Percentiles rank a stretch among this genome's conserved stretches.
These are phyloP conservation scores for Pholiota adiposa DNA, from an alignment of 1,284 basidiomycete genomes.

Conservation along the genomic window DNA sequence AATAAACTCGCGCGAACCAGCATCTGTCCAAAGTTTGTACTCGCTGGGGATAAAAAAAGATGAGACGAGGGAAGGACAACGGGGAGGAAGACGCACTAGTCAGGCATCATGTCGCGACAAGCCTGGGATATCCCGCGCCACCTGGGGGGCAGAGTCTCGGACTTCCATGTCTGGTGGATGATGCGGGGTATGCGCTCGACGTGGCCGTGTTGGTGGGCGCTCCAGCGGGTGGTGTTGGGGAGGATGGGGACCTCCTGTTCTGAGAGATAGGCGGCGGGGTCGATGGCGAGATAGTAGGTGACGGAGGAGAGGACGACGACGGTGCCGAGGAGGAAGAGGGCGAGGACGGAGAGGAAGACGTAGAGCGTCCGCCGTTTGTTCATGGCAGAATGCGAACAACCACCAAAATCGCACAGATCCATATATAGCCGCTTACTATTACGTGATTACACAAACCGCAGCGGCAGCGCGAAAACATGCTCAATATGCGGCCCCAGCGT, in stretches of 20 bases:
- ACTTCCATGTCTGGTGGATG: constrained; percentile 99
- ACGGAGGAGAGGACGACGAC: constrained; percentile 91
- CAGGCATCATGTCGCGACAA: constrained; percentile 89
- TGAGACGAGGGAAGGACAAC: constrained; percentile 21
- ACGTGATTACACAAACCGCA: constrained; percentile 34
- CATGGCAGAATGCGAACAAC: constrained; percentile 44
- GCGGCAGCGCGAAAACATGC: constrained; percentile 49
- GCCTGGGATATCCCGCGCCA: constrained; percentile 84
- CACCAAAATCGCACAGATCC: constrained; percentile 21
- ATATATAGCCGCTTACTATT: not conserved
- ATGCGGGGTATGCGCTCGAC: constrained; percentile 87
- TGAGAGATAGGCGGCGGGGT: constrained; percentile 76
- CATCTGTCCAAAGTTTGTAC: constrained; percentile 98
- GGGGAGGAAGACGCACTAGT: constrained; percentile 75
- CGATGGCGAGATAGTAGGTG: constrained; percentile 89
- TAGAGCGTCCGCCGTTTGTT: constrained; percentile 67
- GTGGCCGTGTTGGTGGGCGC: constrained; percentile 60
- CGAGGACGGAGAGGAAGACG: constrained; percentile 77
- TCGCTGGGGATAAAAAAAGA: constrained; percentile 59
- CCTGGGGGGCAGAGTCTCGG: constrained; percentile 80
- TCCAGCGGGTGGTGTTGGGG: constrained; percentile 56
- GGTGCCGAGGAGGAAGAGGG: constrained; percentile 88
- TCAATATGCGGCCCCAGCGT: constrained; percentile 53
- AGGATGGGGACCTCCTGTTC: constrained; percentile 76
- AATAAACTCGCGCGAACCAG: constrained; percentile 88